Evolutionary conservation across 2,329 filamentous ascomycete genomes (phyloP), one percentile per base, ranked within the genome.

Genomic region (Magnaporthiopsis incrustans): DNA sequence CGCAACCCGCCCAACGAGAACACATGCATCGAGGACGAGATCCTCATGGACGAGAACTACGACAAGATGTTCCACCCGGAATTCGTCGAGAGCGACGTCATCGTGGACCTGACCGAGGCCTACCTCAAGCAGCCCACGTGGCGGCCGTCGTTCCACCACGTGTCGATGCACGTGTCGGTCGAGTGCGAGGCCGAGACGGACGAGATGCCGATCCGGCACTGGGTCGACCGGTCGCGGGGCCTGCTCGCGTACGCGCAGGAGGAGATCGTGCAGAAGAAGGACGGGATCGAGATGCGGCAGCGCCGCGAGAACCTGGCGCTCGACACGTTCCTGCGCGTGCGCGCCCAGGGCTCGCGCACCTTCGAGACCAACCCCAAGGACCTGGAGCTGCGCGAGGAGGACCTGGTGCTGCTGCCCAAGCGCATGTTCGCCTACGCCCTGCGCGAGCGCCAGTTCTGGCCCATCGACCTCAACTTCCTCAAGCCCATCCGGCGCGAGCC

Each of bases 1-100:
- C 69, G 75, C 5, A 76, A 53, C n/a, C 44, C 77, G 66, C 76
- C 76, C 22, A 60, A 62, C 22, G 65, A 65, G 7, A 63, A 67
- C 8, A 62, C 66, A 27, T 56, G 38, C 38, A 56, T 27, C 12
- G 60, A 62, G 7, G 60, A 32, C 25, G 38, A 62, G 35, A 44
- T 53, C 22, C n/a, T 53, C 2, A 3, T 53, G 44, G 44, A 53
- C n/a, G 18, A 10, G 44, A 25, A 53, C 44, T 53, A 44, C 38
- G 53, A 62, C 25, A 44, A 56, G 38, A 57, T 62, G 32, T 22
- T 22, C 25, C 38, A 50, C 38, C 60, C 60, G 1, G 60, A 64
- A 18, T 65, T 69, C 57, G 67, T 73, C 60, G 65, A 69, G 27
- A 68, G 70, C 44, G 66, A 69, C 2, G 68, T 72, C 14, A 68